A percentile compares a stretch with the other conserved stretches of the same genome.
These are phyloP conservation scores for Eimeria mitis DNA, from an alignment of 169 alveolate species.

Conservation along the genomic window DNA sequence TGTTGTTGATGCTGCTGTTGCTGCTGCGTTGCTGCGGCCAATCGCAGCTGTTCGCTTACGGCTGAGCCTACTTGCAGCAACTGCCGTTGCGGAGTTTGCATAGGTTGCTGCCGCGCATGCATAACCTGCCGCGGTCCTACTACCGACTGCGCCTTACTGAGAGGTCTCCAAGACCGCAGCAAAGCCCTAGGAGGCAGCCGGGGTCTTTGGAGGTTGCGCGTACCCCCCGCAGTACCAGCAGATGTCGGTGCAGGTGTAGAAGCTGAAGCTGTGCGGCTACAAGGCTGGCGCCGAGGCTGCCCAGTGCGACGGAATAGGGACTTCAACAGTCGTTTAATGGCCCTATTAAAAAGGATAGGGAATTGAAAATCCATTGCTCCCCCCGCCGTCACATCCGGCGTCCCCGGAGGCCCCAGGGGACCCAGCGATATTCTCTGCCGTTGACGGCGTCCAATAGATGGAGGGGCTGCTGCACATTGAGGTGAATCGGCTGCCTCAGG, in stretches of 20 bases:
- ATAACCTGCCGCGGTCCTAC: conserved; percentile 27
- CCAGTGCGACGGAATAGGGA: conserved; percentile 52
- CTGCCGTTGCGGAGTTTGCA: conserved; percentile 27
- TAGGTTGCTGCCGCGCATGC: conserved; percentile 34
- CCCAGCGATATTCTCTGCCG: conserved; percentile 1
- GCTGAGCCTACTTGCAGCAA: conserved; percentile 29
- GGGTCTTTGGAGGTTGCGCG: conserved; percentile 29
- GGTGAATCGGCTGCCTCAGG: neutral
- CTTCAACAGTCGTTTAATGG: conserved; percentile 54
- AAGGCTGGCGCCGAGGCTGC: conserved; percentile 15
- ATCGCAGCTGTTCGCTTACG: neutral
- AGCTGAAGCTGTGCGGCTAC: conserved; percentile 16
- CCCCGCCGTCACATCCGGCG: conserved; percentile 15
- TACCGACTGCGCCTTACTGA: conserved; percentile 32
- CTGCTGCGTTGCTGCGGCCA: neutral
- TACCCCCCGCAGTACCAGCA: conserved; percentile 8
- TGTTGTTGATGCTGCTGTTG: conserved; percentile 2
- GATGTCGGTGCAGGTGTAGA: conserved; percentile 5
- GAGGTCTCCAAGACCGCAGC: conserved; percentile 54
- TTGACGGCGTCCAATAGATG: conserved; percentile 11
- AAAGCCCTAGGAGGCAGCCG: conserved; percentile 63
- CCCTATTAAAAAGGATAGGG: conserved; percentile 37
- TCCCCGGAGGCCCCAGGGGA: conserved; percentile 8
- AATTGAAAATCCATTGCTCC: conserved; percentile 57
- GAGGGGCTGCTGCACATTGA: neutral